Base-by-base conservation (phyloP, 78 protist species). In the Goniomonas avonlea region DNA sequence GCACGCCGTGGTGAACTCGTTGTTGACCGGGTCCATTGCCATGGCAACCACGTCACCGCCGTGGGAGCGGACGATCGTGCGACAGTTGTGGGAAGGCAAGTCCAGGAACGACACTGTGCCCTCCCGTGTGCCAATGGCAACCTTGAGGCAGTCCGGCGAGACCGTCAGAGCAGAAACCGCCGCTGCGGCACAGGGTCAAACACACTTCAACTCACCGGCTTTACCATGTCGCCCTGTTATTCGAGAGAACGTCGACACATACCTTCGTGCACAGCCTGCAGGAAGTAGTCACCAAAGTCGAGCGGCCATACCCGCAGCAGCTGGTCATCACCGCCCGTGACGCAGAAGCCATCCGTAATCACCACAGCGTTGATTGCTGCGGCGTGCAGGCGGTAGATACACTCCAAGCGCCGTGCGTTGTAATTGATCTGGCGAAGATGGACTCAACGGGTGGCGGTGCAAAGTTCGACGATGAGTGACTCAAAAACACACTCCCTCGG, bases 251-350 rank as follows among this genome's bases (percentile, higher is more conserved):
- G 59, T 15, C 5, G 15, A 3, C 8, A 9, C 31, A 25, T 7
- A 17, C 59, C 60, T 3, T 27, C 65, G 47, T 53, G 79, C 65
- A 35, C 48, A 11, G 79, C 79, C 47, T 73, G 66, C 39, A 73
- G 50, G 79, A 73, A 53, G 47, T n/a, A 73, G 48, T 73, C 79
- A 21, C 45, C 32, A 65, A 73, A 73, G 65, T 73, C 79, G 25
- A 73, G 79, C 31, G 79, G 79, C 79, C 79, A 73, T 23, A 73
- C 79, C 13, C 79, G 60, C 65, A 73, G 35, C 50, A 73, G 32
- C 32, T 47, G 18, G 65, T 73, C 79, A 23, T 29, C 27, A 9
- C 53, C 29, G 38, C 79, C 61, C 17, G 79, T 73, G 55, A 73
- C 65, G 31, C 79, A 73, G 66, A 73, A 53, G 5, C 66, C 79